Evolutionary conservation across 805 yeast species (phyloP).

Genomic region (Sungouiozyma intestinalis): DNA sequence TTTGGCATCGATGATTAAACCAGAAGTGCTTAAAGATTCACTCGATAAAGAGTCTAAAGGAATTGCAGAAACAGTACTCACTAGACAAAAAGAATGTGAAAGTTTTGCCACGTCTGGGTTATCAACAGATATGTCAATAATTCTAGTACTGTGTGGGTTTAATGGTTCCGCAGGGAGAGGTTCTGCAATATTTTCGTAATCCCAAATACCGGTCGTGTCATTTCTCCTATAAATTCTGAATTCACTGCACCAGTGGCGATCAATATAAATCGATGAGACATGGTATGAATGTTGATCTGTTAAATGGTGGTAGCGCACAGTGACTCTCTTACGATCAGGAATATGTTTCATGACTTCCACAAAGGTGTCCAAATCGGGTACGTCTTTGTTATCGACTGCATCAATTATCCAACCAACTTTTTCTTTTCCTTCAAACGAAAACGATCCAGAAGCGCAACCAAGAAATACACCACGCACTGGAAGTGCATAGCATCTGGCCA

Average conservation of each 20-base stretch:
- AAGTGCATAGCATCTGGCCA: constrained; percentile 74
- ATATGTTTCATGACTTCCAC: constrained; percentile 66
- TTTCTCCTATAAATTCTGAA: constrained; percentile 61
- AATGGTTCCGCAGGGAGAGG: constrained; percentile 47
- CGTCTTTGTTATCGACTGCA: constrained; percentile 61
- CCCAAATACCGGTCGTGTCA: constrained; percentile 50
- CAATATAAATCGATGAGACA: constrained; percentile 57
- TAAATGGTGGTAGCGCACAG: constrained; percentile 64
- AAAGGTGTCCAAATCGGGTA: constrained; percentile 65
- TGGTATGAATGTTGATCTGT: constrained; percentile 70
- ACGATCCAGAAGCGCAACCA: constrained; percentile 69
- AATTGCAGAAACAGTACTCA: constrained; percentile 52
- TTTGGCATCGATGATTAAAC: constrained; percentile 71
- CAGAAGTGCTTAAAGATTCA: constrained; percentile 53
- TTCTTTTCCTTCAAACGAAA: constrained; percentile 48
- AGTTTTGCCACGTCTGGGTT: constrained; percentile 42
- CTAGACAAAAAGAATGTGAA: constrained; percentile 61
- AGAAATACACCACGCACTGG: constrained; percentile 80
- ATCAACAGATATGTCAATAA: constrained; percentile 57
- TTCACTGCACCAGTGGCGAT: constrained; percentile 74
- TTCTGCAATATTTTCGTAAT: constrained; percentile 38
- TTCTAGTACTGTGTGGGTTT: constrained; percentile 54
- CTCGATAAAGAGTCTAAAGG: constrained; percentile 69
- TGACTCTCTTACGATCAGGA: constrained; percentile 66
- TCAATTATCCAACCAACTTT: constrained; percentile 74